Evolutionary conservation across 169 alveolate genomes (phyloP).

Genomic region (Pseudocohnilembus persalinus): DNA sequence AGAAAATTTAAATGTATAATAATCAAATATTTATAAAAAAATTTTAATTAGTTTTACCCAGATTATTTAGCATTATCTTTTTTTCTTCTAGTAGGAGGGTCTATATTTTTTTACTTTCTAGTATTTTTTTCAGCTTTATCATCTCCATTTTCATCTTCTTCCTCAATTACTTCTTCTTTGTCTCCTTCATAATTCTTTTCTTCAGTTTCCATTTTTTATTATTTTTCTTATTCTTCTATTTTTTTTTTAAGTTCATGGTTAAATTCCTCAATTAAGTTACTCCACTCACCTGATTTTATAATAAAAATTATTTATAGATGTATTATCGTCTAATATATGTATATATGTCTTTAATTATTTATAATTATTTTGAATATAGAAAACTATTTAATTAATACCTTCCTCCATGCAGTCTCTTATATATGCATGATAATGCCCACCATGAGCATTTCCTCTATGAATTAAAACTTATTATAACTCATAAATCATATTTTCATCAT

Average conservation of each 20-base stretch:
- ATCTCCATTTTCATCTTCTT: slow-evolving; percentile 7
- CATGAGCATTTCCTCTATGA: slow-evolving; percentile 81
- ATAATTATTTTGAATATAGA: not conserved
- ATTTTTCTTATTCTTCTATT: not conserved
- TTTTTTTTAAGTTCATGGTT: no score
- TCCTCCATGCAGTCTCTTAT: slow-evolving; percentile 76
- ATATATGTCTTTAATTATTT: not conserved
- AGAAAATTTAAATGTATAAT: no score
- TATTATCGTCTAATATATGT: not conserved
- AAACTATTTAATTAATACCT: slow-evolving; percentile 59
- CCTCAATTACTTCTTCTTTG: slow-evolving; percentile 20
- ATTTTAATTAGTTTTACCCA: no score
- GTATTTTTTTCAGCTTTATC: slow-evolving; percentile 5
- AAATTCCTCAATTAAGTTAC: not conserved
- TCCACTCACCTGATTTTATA: not conserved
- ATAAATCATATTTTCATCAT: slow-evolving; percentile 56
- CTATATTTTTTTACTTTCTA: slow-evolving; percentile 11
- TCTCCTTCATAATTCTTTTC: slow-evolving; percentile 17
- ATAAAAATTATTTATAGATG: no score
- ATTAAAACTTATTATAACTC: slow-evolving; percentile 77
- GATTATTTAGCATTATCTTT: not conserved
- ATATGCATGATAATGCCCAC: slow-evolving; percentile 84
- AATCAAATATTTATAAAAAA: no score
- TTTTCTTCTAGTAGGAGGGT: not conserved
- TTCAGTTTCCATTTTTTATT: not conserved